A percentile compares a stretch with the other conserved stretches of the same genome.
phyloP scores from a whole-genome alignment of 352 stramenopile genomes.

The Phytophthora melonis region DNA sequence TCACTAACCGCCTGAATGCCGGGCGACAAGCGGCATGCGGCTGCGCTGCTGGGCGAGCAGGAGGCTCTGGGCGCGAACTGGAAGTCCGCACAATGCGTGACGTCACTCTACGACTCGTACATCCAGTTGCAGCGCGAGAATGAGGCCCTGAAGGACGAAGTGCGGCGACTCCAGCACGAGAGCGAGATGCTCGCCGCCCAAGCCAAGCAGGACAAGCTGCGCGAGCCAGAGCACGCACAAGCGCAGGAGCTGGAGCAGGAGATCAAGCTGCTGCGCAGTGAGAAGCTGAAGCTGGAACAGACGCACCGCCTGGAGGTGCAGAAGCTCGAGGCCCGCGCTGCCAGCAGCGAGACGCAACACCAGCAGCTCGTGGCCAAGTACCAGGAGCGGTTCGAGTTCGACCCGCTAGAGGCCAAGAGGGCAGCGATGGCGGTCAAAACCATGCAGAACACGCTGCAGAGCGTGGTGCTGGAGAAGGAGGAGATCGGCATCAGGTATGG shows the following conservation, averaged over 20 bases:
- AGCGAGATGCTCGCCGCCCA: constrained; percentile 12
- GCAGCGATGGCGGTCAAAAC: constrained; percentile 58
- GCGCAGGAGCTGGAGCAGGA: constrained; percentile 48
- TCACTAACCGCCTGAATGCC: constrained; percentile 33
- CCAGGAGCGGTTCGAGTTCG: constrained; percentile 58
- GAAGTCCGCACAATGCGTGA: constrained; percentile 80
- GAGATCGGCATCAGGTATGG: constrained; percentile 57
- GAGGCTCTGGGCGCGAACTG: constrained; percentile 56
- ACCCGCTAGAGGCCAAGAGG: constrained; percentile 62
- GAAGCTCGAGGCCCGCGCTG: constrained; percentile 45
- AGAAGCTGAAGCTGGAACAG: constrained; percentile 57
- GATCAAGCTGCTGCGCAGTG: constrained; percentile 55
- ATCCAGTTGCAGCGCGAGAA: constrained; percentile 61
- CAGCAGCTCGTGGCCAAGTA: constrained; percentile 61
- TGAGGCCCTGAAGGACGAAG: constrained; percentile 42
- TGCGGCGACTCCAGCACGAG: constrained; percentile 19
- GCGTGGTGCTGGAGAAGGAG: constrained; percentile 71
- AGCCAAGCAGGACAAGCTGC: constrained; percentile 17
- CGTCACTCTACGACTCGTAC: constrained; percentile 81
- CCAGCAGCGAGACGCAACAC: constrained; percentile 43
- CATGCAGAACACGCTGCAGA: constrained; percentile 69
- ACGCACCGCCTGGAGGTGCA: constrained; percentile 42
- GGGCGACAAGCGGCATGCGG: constrained; percentile 25
- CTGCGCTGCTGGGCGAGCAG: constrained; percentile 11
- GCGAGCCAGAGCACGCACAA: constrained; percentile 29